A percentile compares a stretch with the other conserved stretches of the same genome.
phyloP scores from a whole-genome alignment of 495 filamentous ascomycete genomes.

The Lentithecium fluviatile region DNA sequence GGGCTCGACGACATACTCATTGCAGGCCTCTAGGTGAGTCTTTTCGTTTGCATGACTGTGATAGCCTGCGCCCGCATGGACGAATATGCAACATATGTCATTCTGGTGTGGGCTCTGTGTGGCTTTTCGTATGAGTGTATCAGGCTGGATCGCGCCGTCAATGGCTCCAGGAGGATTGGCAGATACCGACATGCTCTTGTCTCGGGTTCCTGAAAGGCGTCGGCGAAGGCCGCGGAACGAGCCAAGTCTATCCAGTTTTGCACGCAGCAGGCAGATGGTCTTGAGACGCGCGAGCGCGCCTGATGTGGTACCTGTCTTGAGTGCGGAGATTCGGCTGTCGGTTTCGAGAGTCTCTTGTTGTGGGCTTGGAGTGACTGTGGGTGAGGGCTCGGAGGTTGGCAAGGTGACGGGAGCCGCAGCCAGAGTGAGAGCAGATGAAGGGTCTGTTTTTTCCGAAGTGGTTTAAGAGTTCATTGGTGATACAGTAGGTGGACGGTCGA shows the following conservation, averaged over 20 bases:
- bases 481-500: not conserved
- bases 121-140: conserved; percentile 31
- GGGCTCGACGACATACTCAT: conserved; percentile 63
- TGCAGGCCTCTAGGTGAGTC: conserved; percentile 79
- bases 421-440: too few species aligned
- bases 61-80: conserved; percentile 95
- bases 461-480: not conserved
- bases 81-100: conserved; percentile 72
- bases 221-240: conserved; percentile 27
- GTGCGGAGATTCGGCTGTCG: too few species aligned
- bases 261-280: not conserved
- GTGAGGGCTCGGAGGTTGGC: too few species aligned
- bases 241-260: conserved; percentile 29
- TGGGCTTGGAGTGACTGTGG: too few species aligned
- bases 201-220: conserved; percentile 8
- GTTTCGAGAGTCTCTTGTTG: too few species aligned
- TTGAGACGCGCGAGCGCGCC: too few species aligned
- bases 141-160: conserved; percentile 21
- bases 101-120: conserved; percentile 40
- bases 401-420: too few species aligned
- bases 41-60: conserved; percentile 82
- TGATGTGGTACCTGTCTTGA: too few species aligned
- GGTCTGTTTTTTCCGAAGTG: too few species aligned
- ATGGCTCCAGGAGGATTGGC: conserved; percentile 1
- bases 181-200: conserved; percentile 21